Percentiles rank a stretch among this genome's conserved stretches.
These are phyloP conservation scores for Neurospora hispaniola DNA, from an alignment of 495 filamentous ascomycete genomes.

Conservation along the genomic window DNA sequence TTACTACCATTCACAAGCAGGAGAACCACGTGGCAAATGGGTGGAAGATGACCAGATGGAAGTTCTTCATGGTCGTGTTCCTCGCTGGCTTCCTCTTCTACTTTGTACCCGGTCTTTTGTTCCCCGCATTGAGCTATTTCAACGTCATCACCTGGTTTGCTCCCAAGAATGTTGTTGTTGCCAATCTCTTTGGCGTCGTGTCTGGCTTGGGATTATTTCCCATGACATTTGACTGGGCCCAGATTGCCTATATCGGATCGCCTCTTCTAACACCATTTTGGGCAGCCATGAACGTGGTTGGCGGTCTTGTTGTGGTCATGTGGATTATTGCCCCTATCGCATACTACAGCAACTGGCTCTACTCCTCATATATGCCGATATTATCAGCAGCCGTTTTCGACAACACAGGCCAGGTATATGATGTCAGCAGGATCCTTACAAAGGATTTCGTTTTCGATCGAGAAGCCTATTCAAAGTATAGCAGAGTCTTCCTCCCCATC, in stretches of 20 bases:
- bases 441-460: slow-evolving; percentile 60
- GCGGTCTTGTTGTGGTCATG: slow-evolving; percentile 76
- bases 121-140: slow-evolving; percentile 84
- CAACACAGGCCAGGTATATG: slow-evolving; percentile 65
- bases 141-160: slow-evolving; percentile 87
- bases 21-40: slow-evolving; percentile 73
- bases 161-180: slow-evolving; percentile 62
- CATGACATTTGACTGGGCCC: slow-evolving; percentile 88
- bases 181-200: slow-evolving; percentile 75
- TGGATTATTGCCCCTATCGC: slow-evolving; percentile 77
- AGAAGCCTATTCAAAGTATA: slow-evolving; percentile 61
- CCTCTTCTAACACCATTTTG: slow-evolving; percentile 83
- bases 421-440: slow-evolving; percentile 65
- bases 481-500: slow-evolving; percentile 69
- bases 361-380: slow-evolving; percentile 73
- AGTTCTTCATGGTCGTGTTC: slow-evolving; percentile 71
- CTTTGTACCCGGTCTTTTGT: slow-evolving; percentile 73
- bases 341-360: slow-evolving; percentile 70
- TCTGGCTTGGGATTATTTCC: slow-evolving; percentile 80
- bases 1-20: slow-evolving; percentile 75
- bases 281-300: slow-evolving; percentile 83
- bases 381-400: slow-evolving; percentile 68
- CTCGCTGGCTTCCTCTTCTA: slow-evolving; percentile 60
- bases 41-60: slow-evolving; percentile 71
- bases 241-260: slow-evolving; percentile 83